Conservation (phyloP, 176 grass and related monocot species). For the Echinochloa phyllopogon region DNA sequence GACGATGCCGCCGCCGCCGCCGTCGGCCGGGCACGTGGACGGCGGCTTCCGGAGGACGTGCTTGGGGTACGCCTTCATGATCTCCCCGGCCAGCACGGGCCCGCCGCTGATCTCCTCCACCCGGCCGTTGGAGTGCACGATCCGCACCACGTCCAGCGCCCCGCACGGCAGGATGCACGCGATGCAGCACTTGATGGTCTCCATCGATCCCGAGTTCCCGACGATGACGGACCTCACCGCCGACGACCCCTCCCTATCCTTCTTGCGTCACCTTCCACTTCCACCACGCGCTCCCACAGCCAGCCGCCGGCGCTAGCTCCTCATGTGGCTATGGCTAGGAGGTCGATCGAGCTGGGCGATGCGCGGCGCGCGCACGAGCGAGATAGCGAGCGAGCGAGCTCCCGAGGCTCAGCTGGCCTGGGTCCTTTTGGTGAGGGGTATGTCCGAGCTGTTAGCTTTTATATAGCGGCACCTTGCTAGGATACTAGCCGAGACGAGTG, state of each 20-base stretch:
- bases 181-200: conserved; percentile 97
- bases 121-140: conserved; percentile 94
- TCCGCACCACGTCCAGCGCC: conserved; percentile 92
- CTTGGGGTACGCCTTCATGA: conserved; percentile 92
- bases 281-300: neutral
- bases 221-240: neutral
- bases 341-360: conserved; percentile 12
- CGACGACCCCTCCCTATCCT: neutral
- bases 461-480: conserved; percentile 36
- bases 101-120: conserved; percentile 89
- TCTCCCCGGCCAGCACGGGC: conserved; percentile 77
- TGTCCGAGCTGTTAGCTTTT: conserved; percentile 46
- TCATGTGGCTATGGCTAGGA: conserved; percentile 26
- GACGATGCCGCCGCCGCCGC: conserved; percentile 45
- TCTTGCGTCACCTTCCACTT: neutral
- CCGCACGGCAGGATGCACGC: conserved; percentile 98
- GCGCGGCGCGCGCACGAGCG: conserved; percentile 1
- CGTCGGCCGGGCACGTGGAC: conserved; percentile 56
- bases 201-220: conserved; percentile 39
- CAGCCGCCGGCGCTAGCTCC: conserved; percentile 28
- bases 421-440: conserved; percentile 47
- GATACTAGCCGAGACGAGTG: conserved; percentile 24
- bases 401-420: conserved; percentile 21
- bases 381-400: conserved; percentile 23
- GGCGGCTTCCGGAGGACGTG: conserved; percentile 81